phyloP scores from a whole-genome alignment of 2,329 filamentous ascomycete species.

The Ascochyta viciae-villosae region DNA sequence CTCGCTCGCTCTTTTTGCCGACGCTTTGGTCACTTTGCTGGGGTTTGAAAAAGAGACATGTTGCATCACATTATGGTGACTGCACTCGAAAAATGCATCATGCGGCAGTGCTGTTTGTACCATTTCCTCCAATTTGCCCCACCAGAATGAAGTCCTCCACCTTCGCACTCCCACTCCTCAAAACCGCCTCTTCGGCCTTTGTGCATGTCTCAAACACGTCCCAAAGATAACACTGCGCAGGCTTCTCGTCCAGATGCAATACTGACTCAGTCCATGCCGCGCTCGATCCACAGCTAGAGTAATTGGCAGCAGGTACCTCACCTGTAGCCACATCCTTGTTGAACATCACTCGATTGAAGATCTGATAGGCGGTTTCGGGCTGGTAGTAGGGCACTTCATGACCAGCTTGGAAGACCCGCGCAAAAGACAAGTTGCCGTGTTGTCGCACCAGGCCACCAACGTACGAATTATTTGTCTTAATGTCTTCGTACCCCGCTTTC shows the following conservation, averaged over 20 bases:
- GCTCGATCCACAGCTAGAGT: slow-evolving; percentile 12
- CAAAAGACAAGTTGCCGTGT: slow-evolving; percentile 48
- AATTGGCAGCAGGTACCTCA: slow-evolving; percentile 3
- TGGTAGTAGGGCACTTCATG: slow-evolving; percentile 52
- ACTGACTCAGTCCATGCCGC: slow-evolving; percentile 17
- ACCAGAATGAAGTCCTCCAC: slow-evolving; percentile 22
- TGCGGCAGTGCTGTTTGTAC: not conserved
- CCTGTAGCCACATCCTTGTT: slow-evolving; percentile 56
- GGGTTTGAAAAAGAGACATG: not conserved
- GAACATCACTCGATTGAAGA: slow-evolving; percentile 57
- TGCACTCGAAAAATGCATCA: not conserved
- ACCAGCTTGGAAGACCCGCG: slow-evolving; percentile 48
- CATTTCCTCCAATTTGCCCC: not conserved
- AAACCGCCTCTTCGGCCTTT: slow-evolving; percentile 12
- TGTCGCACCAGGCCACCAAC: slow-evolving; percentile 53
- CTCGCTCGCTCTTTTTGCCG: not conserved
- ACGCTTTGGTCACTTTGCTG: not conserved
- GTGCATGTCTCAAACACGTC: slow-evolving; percentile 18
- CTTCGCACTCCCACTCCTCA: slow-evolving; percentile 16
- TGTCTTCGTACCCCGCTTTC: slow-evolving; percentile 36
- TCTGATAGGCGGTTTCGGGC: slow-evolving; percentile 56
- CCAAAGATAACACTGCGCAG: slow-evolving; percentile 22
- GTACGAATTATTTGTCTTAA: slow-evolving; percentile 41
- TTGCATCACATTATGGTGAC: not conserved
- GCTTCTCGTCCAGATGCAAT: slow-evolving; percentile 8